These are phyloP conservation scores for Lobosporangium transversale DNA, from an alignment of 192 early-diverging fungal species.

Conservation along the genomic window DNA sequence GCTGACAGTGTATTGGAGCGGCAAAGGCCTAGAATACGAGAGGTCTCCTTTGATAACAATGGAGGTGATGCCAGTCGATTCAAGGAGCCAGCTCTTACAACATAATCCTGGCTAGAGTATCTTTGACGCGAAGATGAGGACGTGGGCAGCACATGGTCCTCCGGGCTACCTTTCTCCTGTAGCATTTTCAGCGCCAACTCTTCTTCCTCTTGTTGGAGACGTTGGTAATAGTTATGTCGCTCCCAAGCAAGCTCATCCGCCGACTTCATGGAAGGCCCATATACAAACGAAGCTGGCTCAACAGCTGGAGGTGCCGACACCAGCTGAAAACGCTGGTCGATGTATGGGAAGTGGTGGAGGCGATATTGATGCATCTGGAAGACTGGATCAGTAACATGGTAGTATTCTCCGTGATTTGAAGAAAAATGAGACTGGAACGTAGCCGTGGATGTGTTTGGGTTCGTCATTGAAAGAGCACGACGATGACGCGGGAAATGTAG, in stretches of 20 bases:
- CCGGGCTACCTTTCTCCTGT: not conserved
- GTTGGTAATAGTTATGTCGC: conserved; percentile 35
- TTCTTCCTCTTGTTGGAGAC: conserved; percentile 27
- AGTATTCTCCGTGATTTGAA: not conserved
- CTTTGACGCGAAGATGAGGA: not conserved
- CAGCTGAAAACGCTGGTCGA: not conserved
- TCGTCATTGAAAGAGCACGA: conserved; percentile 21
- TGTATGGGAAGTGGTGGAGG: not conserved
- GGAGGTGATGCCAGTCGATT: conserved; percentile 28
- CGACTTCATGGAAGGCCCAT: conserved; percentile 5
- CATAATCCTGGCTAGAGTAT: not conserved
- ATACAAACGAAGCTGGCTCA: not conserved
- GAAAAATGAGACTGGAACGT: not conserved
- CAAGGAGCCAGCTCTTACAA: conserved; percentile 29
- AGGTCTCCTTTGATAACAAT: conserved; percentile 25
- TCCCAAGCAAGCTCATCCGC: conserved; percentile 46
- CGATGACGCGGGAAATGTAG: not conserved
- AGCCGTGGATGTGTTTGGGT: not conserved
- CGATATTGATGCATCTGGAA: conserved; percentile 3
- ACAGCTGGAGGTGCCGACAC: not conserved
- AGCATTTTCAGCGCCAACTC: not conserved
- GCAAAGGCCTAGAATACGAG: conserved; percentile 31
- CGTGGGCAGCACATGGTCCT: not conserved
- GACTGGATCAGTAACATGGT: not conserved
- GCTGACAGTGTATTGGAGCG: conserved; percentile 26